Conservation (phyloP, 75 land plant species). For the Cryptomeria japonica region DNA sequence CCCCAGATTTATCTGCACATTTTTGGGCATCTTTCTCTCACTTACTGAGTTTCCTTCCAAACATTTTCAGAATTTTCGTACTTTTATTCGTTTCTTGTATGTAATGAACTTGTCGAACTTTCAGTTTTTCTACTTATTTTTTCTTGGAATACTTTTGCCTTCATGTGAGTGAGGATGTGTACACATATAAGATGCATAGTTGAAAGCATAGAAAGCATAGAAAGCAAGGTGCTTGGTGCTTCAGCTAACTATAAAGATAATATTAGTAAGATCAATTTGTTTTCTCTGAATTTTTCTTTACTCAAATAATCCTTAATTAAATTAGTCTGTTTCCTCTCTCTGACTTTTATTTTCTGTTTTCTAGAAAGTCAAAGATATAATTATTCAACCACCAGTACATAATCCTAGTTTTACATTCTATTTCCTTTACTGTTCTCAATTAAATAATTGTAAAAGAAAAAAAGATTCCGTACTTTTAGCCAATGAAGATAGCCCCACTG, state of each 20-base stretch:
- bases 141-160: not conserved
- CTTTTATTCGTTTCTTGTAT: not conserved
- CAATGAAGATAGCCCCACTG: slow-evolving; percentile 11
- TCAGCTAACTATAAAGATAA: not conserved
- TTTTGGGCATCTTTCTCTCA: not conserved
- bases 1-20: not conserved
- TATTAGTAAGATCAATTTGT: too few species aligned
- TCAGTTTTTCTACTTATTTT: not conserved
- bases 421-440: not conserved
- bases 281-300: too few species aligned
- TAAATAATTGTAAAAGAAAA: not conserved
- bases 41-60: not conserved
- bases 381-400: not conserved
- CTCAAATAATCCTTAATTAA: too few species aligned
- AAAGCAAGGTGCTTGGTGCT: not conserved
- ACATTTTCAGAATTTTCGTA: not conserved
- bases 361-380: not conserved
- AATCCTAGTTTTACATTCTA: not conserved
- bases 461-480: not conserved
- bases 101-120: not conserved
- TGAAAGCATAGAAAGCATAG: not conserved
- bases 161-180: not conserved
- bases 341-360: too few species aligned
- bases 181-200: not conserved
- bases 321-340: too few species aligned